These are phyloP conservation scores for Effrenium voratum DNA, from an alignment of 73 alveolate genomes.

Conservation along the genomic window DNA sequence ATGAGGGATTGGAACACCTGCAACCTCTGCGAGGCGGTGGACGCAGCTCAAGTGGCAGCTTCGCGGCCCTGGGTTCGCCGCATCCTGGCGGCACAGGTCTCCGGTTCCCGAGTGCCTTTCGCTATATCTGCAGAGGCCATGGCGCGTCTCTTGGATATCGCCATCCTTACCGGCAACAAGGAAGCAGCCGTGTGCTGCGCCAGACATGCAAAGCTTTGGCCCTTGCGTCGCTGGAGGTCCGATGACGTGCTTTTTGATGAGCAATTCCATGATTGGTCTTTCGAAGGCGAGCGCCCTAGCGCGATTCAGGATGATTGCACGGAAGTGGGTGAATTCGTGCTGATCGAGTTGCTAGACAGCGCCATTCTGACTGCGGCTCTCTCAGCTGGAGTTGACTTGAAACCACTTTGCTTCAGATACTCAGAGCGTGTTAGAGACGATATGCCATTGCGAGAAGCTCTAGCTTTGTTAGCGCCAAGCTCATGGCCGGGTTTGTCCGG, in stretches of 20 bases:
- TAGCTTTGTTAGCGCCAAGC: not conserved
- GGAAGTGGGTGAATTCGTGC: not conserved
- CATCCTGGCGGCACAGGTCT: not conserved
- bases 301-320: not conserved
- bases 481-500: not conserved
- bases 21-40: not conserved
- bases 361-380: not conserved
- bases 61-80: not conserved
- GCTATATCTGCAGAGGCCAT: not conserved
- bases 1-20: slow-evolving; percentile 52
- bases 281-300: too few relatives aligned
- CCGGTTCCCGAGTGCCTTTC: not conserved
- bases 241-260: not conserved
- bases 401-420: not conserved
- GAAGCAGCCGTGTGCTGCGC: slow-evolving; percentile 10
- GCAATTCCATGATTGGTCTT: not conserved
- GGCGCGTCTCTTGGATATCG: slow-evolving; percentile 55
- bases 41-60: not conserved
- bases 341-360: not conserved
- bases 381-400: not conserved
- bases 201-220: not conserved
- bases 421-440: not conserved
- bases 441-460: slow-evolving; percentile 3
- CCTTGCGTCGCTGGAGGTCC: slow-evolving; percentile 52
- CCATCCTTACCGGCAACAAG: slow-evolving; percentile 32